phyloP scores from a whole-genome alignment of 2,329 filamentous ascomycete genomes.

The Botrytis byssoidea region DNA sequence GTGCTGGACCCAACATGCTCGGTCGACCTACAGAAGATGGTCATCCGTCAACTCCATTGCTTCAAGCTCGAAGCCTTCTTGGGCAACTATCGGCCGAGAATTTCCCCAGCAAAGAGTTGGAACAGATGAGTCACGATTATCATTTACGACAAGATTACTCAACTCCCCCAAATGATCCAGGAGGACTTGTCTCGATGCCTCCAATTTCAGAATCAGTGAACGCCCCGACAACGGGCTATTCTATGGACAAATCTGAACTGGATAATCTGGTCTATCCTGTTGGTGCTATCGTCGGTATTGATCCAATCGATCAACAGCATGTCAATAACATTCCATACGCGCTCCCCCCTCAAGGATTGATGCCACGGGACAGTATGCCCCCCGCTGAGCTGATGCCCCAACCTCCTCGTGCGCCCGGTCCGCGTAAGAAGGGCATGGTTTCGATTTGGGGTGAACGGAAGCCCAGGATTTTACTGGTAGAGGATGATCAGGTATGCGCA shows the following conservation, averaged over 20 bases:
- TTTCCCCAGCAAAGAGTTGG: slow-evolving; percentile 62
- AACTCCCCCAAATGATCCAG: slow-evolving; percentile 37
- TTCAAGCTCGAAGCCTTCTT: slow-evolving; percentile 65
- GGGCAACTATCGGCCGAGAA: slow-evolving; percentile 64
- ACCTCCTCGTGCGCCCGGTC: slow-evolving; percentile 43
- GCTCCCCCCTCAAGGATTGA: slow-evolving; percentile 53
- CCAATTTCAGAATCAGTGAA: slow-evolving; percentile 47
- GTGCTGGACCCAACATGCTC: slow-evolving; percentile 28
- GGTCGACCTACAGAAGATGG: slow-evolving; percentile 48
- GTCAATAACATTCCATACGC: slow-evolving; percentile 92
- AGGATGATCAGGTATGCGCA: slow-evolving; percentile 70
- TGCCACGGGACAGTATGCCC: slow-evolving; percentile 48
- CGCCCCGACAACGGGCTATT: slow-evolving; percentile 45
- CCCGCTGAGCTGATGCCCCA: slow-evolving; percentile 45
- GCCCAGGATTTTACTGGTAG: slow-evolving; percentile 85
- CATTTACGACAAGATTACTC: slow-evolving; percentile 37
- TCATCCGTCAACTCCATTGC: slow-evolving; percentile 63
- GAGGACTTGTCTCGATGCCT: slow-evolving; percentile 32
- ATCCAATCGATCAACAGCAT: slow-evolving; percentile 91
- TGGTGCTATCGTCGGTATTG: slow-evolving; percentile 85
- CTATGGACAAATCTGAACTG: slow-evolving; percentile 51
- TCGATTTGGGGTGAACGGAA: slow-evolving; percentile 59
- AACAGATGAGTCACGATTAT: slow-evolving; percentile 55
- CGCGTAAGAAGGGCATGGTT: slow-evolving; percentile 42
- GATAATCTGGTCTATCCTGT: slow-evolving; percentile 85